phyloP scores from a whole-genome alignment of 495 filamentous ascomycete genomes.

The Tuber umbilicatum region DNA sequence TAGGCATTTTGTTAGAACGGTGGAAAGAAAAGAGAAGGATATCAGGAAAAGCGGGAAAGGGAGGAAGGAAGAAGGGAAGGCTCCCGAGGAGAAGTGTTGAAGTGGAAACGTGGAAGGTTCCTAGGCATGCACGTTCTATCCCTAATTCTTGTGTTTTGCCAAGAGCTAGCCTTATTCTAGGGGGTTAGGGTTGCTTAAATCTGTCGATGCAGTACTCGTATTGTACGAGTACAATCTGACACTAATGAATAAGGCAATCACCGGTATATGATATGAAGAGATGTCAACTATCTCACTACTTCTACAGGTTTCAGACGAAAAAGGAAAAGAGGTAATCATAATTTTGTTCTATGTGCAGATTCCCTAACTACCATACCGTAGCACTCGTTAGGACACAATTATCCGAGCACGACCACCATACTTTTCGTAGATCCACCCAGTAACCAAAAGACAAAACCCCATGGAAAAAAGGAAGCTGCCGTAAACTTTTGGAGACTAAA shows the following conservation, averaged over 20 bases:
- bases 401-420: neutral
- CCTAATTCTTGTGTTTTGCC: neutral
- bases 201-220: neutral
- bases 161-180: neutral
- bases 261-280: neutral
- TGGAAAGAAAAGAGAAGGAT: constrained; percentile 5
- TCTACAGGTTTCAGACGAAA: neutral
- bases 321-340: constrained; percentile 10
- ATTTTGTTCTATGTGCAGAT: constrained; percentile 39
- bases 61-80: constrained; percentile 10
- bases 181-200: neutral
- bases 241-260: neutral
- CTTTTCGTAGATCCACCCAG: constrained; percentile 3
- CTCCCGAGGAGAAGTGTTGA: neutral
- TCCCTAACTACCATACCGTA: neutral
- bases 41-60: constrained; percentile 14
- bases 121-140: neutral
- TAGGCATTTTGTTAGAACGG: constrained; percentile 58
- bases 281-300: neutral
- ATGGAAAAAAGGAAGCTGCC: constrained; percentile 33
- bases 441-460: constrained; percentile 37
- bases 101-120: constrained; percentile 6
- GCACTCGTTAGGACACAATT: neutral
- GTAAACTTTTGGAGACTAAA: constrained; percentile 35
- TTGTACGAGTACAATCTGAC: neutral